Base-by-base conservation (phyloP, 2,329 filamentous ascomycete species). In the Escovopsis weberi region DNA sequence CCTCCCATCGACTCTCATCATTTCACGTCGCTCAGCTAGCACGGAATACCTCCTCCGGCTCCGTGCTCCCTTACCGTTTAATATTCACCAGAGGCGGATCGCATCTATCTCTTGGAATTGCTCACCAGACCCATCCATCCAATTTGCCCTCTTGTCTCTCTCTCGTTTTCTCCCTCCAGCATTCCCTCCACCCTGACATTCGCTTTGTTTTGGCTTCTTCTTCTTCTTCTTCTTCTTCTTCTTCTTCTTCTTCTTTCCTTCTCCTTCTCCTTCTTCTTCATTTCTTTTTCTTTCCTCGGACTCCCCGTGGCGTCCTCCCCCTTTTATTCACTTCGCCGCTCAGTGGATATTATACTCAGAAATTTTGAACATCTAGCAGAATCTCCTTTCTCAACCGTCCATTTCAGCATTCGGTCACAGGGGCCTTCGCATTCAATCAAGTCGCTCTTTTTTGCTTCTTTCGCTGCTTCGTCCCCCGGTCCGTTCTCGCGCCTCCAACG, bases 51-150 rank as follows among this genome's bases (percentile, higher is more conserved):
- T 41, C 11, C 4, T 32, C 28, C 8, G 28, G 4, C 28, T 32
- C 28, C 28, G 28, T 32, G 28, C 28, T 32, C 28, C 28, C 28
- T 32, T 11, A 32, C 28, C 28, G 28, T 32, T 32, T 32, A 11
- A 32, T 32, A 32, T 32, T 32, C 28, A 32, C 28, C 28, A 4
- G 28, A 32, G 28, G 28, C 28, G 28, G 8, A 32, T 32, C 28
- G 28, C 28, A 32, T 32, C 28, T 11, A 6, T 32, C 28, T 23
- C 23, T 23, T 33, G 39, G 39, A 46, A 46, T 46, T 42, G 33
- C 42, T 32, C 28, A 32, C 28, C 45, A 44, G 42, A 44, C 45
- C 44, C 45, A 42, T 46, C 42, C 44, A 46, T 44, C 45, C 38
- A 40, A 44, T 44, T 32, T 32, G 28, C 28, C 28, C 28, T 32